phyloP scores from a whole-genome alignment of 345 rosid species.

The Angophora floribunda region DNA sequence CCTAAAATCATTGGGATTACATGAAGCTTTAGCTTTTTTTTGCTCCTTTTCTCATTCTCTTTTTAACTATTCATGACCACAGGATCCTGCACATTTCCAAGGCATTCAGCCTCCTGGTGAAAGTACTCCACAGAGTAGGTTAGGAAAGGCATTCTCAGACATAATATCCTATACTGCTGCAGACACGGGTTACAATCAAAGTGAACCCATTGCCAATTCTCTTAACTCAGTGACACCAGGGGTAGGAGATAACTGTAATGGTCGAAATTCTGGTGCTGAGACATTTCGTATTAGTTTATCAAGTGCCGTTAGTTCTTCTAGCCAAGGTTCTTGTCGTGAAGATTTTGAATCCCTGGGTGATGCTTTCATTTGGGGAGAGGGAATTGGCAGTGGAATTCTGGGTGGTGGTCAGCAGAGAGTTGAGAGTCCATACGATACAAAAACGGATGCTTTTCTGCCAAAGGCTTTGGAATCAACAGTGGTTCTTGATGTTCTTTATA shows the following conservation, averaged over 20 bases:
- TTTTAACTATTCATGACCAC: not conserved
- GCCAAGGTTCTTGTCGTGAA: conserved; percentile 75
- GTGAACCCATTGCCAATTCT: conserved; percentile 30
- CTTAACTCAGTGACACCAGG: conserved; percentile 11
- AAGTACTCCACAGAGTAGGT: conserved; percentile 27
- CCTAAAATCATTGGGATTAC: not conserved
- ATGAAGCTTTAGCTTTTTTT: not conserved
- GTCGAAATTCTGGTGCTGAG: conserved; percentile 50
- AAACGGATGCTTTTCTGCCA: conserved; percentile 56
- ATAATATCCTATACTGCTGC: conserved; percentile 55
- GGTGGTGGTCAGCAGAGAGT: conserved; percentile 34
- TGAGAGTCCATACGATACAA: conserved; percentile 16
- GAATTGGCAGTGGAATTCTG: conserved; percentile 43
- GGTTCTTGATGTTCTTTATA: conserved; percentile 56
- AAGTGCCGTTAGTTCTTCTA: conserved; percentile 75
- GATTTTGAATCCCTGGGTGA: conserved; percentile 83
- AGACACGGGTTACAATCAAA: conserved; percentile 18
- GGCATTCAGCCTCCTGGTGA: conserved; percentile 35
- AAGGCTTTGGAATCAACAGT: conserved; percentile 65
- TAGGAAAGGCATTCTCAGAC: conserved; percentile 69
- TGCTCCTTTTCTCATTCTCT: not conserved
- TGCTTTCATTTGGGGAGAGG: conserved; percentile 93
- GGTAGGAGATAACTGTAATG: conserved; percentile 31
- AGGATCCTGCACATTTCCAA: conserved; percentile 47
- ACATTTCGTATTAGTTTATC: conserved; percentile 67